phyloP scores from a whole-genome alignment of 2,329 filamentous ascomycete species.

The Rutstroemia sydowiana region DNA sequence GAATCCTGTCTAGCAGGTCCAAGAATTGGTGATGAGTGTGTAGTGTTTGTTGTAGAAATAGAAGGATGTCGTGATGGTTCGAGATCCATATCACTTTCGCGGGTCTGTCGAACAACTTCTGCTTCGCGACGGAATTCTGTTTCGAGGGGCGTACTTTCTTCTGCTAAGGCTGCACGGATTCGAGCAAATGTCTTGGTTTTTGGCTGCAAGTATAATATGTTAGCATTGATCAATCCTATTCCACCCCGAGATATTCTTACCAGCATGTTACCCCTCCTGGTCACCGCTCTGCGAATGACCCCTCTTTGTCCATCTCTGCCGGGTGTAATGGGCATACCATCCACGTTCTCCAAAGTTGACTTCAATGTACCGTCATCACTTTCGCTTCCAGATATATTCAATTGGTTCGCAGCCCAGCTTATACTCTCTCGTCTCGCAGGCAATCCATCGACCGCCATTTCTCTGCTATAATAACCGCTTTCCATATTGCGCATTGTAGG shows the following conservation, averaged over 20 bases:
- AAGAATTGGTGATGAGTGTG: slow-evolving; percentile 61
- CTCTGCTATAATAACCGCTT: slow-evolving; percentile 45
- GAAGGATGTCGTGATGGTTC: slow-evolving; percentile 38
- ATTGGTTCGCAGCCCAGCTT: slow-evolving; percentile 80
- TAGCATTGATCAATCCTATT: slow-evolving; percentile 18
- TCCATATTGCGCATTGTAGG: slow-evolving; percentile 42
- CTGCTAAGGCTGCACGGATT: slow-evolving; percentile 80
- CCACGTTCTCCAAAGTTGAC: slow-evolving; percentile 32
- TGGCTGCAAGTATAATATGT: slow-evolving; percentile 56
- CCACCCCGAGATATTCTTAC: too few relatives aligned
- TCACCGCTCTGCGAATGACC: slow-evolving; percentile 77
- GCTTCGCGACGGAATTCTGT: slow-evolving; percentile 85
- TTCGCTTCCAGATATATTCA: slow-evolving; percentile 77
- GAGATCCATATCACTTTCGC: slow-evolving; percentile 72
- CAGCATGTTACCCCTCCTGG: slow-evolving; percentile 79
- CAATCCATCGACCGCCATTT: slow-evolving; percentile 39
- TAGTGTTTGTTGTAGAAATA: slow-evolving; percentile 35
- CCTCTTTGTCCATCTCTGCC: slow-evolving; percentile 56
- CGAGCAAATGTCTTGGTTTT: slow-evolving; percentile 95
- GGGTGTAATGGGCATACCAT: slow-evolving; percentile 35
- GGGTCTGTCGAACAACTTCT: slow-evolving; percentile 90
- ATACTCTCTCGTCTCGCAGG: slow-evolving; percentile 75
- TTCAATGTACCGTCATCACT: slow-evolving; percentile 60
- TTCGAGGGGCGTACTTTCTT: slow-evolving; percentile 83
- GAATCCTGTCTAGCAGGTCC: slow-evolving; percentile 52